Conservation (phyloP, 257 asterid species). For the Solanum commersonii region DNA sequence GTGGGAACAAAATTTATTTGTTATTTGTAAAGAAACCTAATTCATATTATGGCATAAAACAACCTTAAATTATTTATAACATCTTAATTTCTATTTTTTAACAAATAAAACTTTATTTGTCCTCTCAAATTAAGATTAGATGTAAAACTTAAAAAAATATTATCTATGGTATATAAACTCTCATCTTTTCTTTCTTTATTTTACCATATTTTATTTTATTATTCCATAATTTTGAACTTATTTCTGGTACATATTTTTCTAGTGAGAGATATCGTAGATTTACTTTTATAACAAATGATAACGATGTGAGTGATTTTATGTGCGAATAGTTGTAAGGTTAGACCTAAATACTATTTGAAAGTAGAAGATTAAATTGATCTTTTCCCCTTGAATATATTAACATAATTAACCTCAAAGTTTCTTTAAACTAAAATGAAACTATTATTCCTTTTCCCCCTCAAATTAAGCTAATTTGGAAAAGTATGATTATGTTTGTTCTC, state of each 20-base stretch:
- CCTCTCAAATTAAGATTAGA: neutral
- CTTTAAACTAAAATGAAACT: neutral
- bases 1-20: neutral
- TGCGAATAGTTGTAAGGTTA: neutral
- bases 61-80: neutral
- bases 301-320: too few species aligned
- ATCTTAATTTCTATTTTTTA: neutral
- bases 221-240: neutral
- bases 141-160: neutral
- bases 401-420: neutral
- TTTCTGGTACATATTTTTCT: neutral
- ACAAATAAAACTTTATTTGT: neutral
- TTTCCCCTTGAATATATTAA: neutral
- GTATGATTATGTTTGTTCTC: neutral
- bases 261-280: neutral
- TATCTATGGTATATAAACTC: too few species aligned
- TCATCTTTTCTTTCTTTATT: neutral
- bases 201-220: neutral
- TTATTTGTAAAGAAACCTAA: too few species aligned
- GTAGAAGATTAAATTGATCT: neutral
- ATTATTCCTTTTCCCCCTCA: neutral
- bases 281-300: too few species aligned
- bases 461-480: neutral
- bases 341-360: neutral
- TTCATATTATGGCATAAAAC: neutral